Conservation (phyloP, 495 filamentous ascomycete species). For the Hypoxylon trugodes region DNA sequence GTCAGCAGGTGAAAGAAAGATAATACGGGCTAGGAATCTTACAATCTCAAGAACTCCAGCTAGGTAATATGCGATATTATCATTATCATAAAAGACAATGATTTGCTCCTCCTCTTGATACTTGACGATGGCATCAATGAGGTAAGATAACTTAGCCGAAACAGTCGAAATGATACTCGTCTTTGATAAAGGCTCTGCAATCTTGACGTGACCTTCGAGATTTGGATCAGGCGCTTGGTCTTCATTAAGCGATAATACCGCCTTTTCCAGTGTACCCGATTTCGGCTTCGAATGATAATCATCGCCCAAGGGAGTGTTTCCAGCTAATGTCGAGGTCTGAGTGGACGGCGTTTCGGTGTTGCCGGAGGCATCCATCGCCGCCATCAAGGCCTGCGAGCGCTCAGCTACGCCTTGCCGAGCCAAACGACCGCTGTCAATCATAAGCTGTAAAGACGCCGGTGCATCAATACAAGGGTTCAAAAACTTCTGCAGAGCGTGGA, state of each 20-base stretch:
- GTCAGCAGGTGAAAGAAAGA: constrained; percentile 22
- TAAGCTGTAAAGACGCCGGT: constrained; percentile 44
- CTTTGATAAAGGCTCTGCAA: constrained; percentile 61
- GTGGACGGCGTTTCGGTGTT: not conserved
- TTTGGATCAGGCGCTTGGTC: not conserved
- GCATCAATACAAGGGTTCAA: constrained; percentile 50
- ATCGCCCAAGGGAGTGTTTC: constrained; percentile 48
- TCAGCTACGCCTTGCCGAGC: constrained; percentile 45
- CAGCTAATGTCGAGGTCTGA: constrained; percentile 43
- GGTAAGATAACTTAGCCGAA: constrained; percentile 87
- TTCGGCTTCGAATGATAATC: constrained; percentile 42
- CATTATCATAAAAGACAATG: constrained; percentile 89
- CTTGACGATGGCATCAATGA: constrained; percentile 73
- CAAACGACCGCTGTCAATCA: constrained; percentile 51
- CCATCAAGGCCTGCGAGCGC: constrained; percentile 39
- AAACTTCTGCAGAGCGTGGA: constrained; percentile 50
- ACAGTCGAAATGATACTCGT: constrained; percentile 78
- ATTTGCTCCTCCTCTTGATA: constrained; percentile 82
- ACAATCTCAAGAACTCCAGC: constrained; percentile 80
- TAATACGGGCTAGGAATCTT: constrained; percentile 6
- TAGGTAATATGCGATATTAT: constrained; percentile 84
- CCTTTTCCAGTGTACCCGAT: constrained; percentile 32
- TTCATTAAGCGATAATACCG: not conserved
- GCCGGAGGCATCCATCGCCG: constrained; percentile 22
- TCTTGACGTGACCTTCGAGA: constrained; percentile 24